A percentile compares a stretch with the other conserved stretches of the same genome.
Evolutionary conservation across 2,329 filamentous ascomycete species (phyloP).

Genomic region (Paecilomyces fulvus): DNA sequence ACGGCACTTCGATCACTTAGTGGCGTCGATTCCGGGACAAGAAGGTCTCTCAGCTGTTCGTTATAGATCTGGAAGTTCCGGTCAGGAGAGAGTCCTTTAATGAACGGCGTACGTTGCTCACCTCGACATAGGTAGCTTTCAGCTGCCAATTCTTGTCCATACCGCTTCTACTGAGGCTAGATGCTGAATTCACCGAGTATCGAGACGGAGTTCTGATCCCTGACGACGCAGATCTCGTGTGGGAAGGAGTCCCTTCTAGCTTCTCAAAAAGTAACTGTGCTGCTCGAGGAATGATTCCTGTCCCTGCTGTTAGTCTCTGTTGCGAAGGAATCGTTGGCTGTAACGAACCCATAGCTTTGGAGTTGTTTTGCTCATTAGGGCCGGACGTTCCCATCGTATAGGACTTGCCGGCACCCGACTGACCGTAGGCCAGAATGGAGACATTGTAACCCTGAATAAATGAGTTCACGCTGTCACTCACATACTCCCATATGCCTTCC

Average conservation of each 20-base stretch:
- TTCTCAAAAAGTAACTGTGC: constrained; percentile 81
- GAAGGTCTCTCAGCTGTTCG: constrained; percentile 82
- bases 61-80: constrained; percentile 70
- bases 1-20: constrained; percentile 65
- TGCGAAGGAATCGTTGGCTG: constrained; percentile 1
- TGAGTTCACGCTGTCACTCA: constrained; percentile 78
- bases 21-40: constrained; percentile 67
- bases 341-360: constrained; percentile 66
- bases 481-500: constrained; percentile 88
- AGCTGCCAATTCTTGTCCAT: constrained; percentile 77
- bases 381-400: constrained; percentile 98
- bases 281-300: constrained; percentile 91
- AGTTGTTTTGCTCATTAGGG: constrained; percentile 63
- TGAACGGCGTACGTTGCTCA: constrained; percentile 18
- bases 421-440: constrained; percentile 90
- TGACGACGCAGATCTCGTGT: constrained; percentile 59
- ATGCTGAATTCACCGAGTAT: constrained; percentile 57
- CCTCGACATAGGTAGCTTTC: constrained; percentile 82
- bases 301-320: background rate
- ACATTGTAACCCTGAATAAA: constrained; percentile 98
- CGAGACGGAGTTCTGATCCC: constrained; percentile 72
- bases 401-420: constrained; percentile 95
- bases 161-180: constrained; percentile 35
- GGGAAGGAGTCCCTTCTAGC: constrained; percentile 52
- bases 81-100: constrained; percentile 10